Base-by-base conservation (phyloP, 176 grass and related monocot genomes). In the Microstegium vimineum region DNA sequence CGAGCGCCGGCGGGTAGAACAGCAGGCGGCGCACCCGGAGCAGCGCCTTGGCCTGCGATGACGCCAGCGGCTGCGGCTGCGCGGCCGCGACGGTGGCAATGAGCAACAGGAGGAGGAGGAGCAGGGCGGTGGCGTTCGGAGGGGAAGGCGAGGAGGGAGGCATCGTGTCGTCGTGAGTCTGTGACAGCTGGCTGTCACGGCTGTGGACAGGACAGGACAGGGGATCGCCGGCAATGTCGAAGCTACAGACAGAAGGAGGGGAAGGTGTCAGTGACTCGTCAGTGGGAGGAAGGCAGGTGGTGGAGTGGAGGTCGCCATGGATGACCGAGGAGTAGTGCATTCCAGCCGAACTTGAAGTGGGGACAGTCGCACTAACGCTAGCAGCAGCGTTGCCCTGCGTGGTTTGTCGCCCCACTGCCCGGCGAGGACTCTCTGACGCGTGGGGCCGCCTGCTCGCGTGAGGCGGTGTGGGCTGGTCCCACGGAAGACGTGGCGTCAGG, bases 31-130 rank as follows among this genome's bases (percentile, higher is more conserved):
- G 66, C 10, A 98, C 52, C 0, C 90, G 82, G 66, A 89, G 69
- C 1, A 98, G 92, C 46, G 93, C 79, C 85, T 95, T 95, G 59
- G 80, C 84, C 69, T 99, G 87, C 2, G 93, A 99, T 4, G 89
- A 90, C 17, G 70, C 61, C 4, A 91, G 86, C 35, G 68, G 77
- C 72, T 97, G 49, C 17, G 13, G 43, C 43, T 45, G 92, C 16
- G 90, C 69, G 8, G 67, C 54, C 4, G 11, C 41, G 9, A 6
- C 26, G 8, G 73, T 4, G 77, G 81, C 38, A 27, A 63, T 9
- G 75, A 59, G 41, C 38, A 41, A 22, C 1, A 89, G 14, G 6
- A 82, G 47, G 5, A 78, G 69, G 6, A 75, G 35, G 52, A 65
- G 59, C 10, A 46, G 25, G 1, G 71, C 1, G 1, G 32, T 5